Evolutionary conservation across 2,329 filamentous ascomycete genomes (phyloP).

Genomic region (Uncinocarpus reesii): DNA sequence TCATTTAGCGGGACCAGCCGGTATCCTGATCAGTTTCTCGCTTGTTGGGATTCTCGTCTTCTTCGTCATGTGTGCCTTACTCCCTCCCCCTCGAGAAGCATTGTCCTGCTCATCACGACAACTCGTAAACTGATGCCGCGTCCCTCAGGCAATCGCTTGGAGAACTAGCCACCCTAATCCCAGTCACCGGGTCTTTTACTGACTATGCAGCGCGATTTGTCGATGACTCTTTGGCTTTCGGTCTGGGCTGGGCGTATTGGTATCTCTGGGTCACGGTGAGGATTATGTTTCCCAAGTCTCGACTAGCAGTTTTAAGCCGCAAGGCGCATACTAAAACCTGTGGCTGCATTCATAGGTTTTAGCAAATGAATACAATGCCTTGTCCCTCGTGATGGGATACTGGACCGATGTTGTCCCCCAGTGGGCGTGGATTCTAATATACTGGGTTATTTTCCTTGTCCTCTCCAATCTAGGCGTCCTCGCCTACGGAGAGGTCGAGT

Average conservation of each 20-base stretch:
- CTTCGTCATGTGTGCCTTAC: conserved; percentile 51
- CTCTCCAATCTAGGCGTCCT: conserved; percentile 35
- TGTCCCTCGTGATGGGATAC: conserved; percentile 37
- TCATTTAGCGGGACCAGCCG: conserved; percentile 50
- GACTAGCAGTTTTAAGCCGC: no score
- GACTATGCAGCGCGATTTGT: conserved; percentile 44
- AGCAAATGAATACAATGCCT: conserved; percentile 40
- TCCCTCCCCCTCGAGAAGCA: no score
- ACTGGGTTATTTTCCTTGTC: conserved; percentile 36
- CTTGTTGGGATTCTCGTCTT: conserved; percentile 51
- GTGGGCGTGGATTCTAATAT: conserved; percentile 41
- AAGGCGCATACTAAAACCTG: no score
- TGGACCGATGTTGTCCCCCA: conserved; percentile 38
- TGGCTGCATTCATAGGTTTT: conserved; percentile 33
- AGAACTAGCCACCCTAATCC: conserved; percentile 51
- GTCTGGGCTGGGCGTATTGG: conserved; percentile 45
- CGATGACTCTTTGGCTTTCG: conserved; percentile 37
- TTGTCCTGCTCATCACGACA: no score
- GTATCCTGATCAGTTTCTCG: conserved; percentile 48
- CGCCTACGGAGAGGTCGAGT: conserved; percentile 47
- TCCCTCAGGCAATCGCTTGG: no score
- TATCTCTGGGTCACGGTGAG: conserved; percentile 53
- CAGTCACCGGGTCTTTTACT: conserved; percentile 46
- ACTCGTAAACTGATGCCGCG: no score
- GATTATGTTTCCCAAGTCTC: no score